Evolutionary conservation across 2,329 filamentous ascomycete genomes (phyloP), one percentile per base, ranked within the genome.

Genomic region (Coniella lustricola): DNA sequence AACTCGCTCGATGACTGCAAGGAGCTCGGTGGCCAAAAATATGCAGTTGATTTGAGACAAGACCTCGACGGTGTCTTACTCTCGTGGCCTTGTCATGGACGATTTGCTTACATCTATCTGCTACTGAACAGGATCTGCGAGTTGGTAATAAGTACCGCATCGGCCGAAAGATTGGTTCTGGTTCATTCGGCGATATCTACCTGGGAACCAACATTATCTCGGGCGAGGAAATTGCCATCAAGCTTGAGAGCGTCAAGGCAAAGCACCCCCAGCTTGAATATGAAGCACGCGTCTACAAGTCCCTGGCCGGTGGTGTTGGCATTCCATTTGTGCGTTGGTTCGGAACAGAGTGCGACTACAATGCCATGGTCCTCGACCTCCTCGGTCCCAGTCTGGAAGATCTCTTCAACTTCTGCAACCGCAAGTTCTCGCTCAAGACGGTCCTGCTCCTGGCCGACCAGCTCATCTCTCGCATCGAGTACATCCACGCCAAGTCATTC

Each of bases 121-220:
- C 21, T 42, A 7, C 18, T 53, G 31, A 29, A 29, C 10, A 97
- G 91, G 93, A 98, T 82, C 84, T 98, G 63, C 90, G 93, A 65
- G 93, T 98, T 72, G 93, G 93, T 72, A 97, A 97, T 71, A 97
- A 98, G 68, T 98, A 98, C 82, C 90, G 93, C 62, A 97, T 98
- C 70, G 93, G 93, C 68, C 89, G 93, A 63, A 98, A 98, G 81
- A 98, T 98, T 64, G 93, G 93, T 61, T 95, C 90, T 60, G 93
- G 93, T 59, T 90, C 85, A 64, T 98, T 98, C 68, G 93, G 93
- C 74, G 93, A 97, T 62, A 97, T 98, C 67, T 98, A 97, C 72
- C 83, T 97, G 47, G 93, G 93, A 62, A 98, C 93, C 69, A 97
- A 98, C 77, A 97, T 98, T 74, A 97, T 97, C 71, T 97, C 93